Percentiles rank a stretch among this genome's conserved stretches.
These are phyloP conservation scores for Apophysomyces trapeziformis DNA, from an alignment of 371 early-diverging fungal species.

Conservation along the genomic window DNA sequence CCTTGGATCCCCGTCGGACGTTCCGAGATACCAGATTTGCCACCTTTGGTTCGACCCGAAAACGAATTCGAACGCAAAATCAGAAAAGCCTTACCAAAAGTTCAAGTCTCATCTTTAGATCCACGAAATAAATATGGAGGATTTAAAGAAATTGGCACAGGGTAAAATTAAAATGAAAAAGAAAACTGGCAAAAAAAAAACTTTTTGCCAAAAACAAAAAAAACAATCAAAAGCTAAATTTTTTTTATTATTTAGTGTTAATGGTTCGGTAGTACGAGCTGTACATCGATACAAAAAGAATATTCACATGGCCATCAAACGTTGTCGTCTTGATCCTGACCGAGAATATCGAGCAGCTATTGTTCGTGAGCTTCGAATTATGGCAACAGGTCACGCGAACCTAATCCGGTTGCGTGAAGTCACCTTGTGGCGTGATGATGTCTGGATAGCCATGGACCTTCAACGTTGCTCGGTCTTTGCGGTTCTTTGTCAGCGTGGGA, in stretches of 20 bases:
- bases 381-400: constrained; percentile 46
- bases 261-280: constrained; percentile 53
- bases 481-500: constrained; percentile 50
- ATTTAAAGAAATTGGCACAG: constrained; percentile 58
- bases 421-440: constrained; percentile 42
- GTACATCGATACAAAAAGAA: constrained; percentile 34
- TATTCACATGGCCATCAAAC: constrained; percentile 49
- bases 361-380: constrained; percentile 47
- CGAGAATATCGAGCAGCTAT: constrained; percentile 51
- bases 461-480: constrained; percentile 56
- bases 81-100: constrained; percentile 44
- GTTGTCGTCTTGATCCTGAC: constrained; percentile 49
- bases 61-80: constrained; percentile 48
- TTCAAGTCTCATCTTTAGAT: constrained; percentile 35
- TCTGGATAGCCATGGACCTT: constrained; percentile 57
- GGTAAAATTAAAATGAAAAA: constrained; percentile 29
- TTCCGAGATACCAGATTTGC: constrained; percentile 49
- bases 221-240: constrained; percentile 5
- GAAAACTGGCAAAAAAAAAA: not conserved
- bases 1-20: constrained; percentile 48
- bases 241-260: constrained; percentile 37
- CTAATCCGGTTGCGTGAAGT: constrained; percentile 48
- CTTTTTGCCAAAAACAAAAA: not conserved
- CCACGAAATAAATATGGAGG: constrained; percentile 42
- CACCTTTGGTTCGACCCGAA: constrained; percentile 43